Percentiles rank a stretch among this genome's conserved stretches.
These are phyloP conservation scores for Fremontodendron californicum DNA, from an alignment of 345 rosid species.

Conservation along the genomic window DNA sequence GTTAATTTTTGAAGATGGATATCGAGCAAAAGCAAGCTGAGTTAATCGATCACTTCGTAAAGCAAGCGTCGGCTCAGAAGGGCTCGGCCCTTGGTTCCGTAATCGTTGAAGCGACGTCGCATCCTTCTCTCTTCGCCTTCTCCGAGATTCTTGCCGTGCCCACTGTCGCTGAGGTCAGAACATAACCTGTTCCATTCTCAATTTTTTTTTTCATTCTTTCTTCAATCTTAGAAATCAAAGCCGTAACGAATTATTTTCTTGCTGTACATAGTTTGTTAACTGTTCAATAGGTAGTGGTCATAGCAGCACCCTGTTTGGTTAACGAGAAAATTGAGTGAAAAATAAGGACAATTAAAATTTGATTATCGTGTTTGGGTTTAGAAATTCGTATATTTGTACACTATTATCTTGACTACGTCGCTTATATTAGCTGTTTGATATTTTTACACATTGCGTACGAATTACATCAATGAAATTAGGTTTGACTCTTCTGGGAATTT, in stretches of 20 bases:
- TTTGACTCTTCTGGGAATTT: not conserved
- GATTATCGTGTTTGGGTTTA: not conserved
- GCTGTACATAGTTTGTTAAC: not conserved
- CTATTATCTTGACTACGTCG: not conserved
- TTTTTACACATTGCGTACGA: not conserved
- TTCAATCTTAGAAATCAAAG: not conserved
- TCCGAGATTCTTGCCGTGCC: constrained; percentile 86
- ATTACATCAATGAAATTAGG: not conserved
- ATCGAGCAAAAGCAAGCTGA: constrained; percentile 81
- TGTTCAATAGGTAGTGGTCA: not conserved
- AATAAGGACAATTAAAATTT: not conserved
- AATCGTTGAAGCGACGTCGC: constrained; percentile 75
- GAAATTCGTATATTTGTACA: not conserved
- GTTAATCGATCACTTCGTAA: constrained; percentile 58
- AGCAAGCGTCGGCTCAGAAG: constrained; percentile 47
- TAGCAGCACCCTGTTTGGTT: not conserved
- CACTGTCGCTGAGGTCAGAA: constrained; percentile 46
- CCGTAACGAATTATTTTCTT: not conserved
- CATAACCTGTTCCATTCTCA: not conserved
- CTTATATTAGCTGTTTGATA: not conserved
- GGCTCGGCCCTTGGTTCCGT: constrained; percentile 55
- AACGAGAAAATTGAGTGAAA: constrained; percentile 7
- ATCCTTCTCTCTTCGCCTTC: constrained; percentile 87
- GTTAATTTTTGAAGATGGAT: constrained; percentile 47
- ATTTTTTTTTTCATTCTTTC: not conserved